Conservation (phyloP, 495 filamentous ascomycete genomes). For the Pyrenopolyporus hunteri region DNA sequence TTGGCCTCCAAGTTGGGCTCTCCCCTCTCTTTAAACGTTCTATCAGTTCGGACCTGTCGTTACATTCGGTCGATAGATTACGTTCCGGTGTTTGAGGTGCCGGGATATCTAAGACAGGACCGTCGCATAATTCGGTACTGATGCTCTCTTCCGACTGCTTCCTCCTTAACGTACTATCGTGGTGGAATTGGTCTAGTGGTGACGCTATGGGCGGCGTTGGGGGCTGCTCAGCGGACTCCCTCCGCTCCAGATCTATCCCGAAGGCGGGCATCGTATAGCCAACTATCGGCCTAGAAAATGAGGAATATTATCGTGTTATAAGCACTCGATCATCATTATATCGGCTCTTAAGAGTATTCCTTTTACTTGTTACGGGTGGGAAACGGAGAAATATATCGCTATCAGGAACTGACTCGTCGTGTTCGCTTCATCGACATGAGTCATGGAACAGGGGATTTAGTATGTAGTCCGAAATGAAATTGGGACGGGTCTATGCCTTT, state of each 20-base stretch:
- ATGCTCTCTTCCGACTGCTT: constrained; percentile 59
- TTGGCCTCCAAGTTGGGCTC: constrained; percentile 75
- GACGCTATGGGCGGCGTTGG: constrained; percentile 23
- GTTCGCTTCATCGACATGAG: constrained; percentile 26
- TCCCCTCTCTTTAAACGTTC: constrained; percentile 81
- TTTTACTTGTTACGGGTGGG: too few species aligned
- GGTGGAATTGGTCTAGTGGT: constrained; percentile 11
- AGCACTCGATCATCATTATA: constrained; percentile 21
- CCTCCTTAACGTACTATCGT: constrained; percentile 31
- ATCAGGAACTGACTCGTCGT: constrained; percentile 20
- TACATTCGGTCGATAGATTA: constrained; percentile 40
- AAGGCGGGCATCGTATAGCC: constrained; percentile 64
- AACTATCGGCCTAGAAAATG: constrained; percentile 14
- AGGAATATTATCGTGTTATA: constrained; percentile 17
- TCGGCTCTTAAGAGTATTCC: background rate
- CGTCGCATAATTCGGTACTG: constrained; percentile 63
- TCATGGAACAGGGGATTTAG: constrained; percentile 11
- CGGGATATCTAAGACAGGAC: constrained; percentile 53
- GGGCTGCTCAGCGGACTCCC: constrained; percentile 37
- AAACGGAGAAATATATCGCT: constrained; percentile 3
- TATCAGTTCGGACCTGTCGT: constrained; percentile 79
- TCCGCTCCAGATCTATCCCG: constrained; percentile 53
- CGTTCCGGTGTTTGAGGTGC: constrained; percentile 42
- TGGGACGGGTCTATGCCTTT: background rate
- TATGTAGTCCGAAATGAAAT: background rate